phyloP scores from a whole-genome alignment of 1,284 basidiomycete species.

The Microbotryomycetes sp. region DNA sequence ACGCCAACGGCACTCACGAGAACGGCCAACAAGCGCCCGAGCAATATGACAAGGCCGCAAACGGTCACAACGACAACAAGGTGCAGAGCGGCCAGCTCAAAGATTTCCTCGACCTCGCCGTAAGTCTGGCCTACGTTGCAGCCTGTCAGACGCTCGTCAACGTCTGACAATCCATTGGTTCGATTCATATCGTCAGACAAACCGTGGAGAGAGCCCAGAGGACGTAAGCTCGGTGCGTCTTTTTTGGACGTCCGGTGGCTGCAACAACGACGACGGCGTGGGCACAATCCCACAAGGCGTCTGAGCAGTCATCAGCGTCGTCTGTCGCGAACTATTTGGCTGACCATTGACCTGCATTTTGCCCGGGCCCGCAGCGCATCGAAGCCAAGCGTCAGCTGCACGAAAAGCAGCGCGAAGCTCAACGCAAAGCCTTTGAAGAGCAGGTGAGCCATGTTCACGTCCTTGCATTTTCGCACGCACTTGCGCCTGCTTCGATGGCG shows the following conservation, averaged over 20 bases:
- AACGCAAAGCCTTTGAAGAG: slow-evolving; percentile 84
- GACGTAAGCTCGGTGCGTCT: neutral
- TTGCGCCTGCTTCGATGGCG: neutral
- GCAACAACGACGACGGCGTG: neutral
- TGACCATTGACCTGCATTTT: neutral
- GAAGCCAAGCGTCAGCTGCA: slow-evolving; percentile 85
- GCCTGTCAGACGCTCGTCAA: neutral
- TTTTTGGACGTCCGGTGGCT: neutral
- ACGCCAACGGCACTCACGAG: neutral
- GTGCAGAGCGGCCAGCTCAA: slow-evolving; percentile 51
- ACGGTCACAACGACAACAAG: neutral
- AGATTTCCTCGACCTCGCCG: slow-evolving; percentile 53
- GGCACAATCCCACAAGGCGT: neutral
- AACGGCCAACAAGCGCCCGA: too few species aligned
- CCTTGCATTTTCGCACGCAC: neutral
- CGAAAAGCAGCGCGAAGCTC: slow-evolving; percentile 70
- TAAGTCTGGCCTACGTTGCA: slow-evolving; percentile 36
- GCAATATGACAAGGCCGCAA: neutral
- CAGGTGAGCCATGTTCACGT: too few species aligned
- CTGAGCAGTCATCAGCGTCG: neutral
- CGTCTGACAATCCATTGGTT: neutral
- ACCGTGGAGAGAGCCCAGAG: neutral
- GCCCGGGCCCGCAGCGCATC: slow-evolving; percentile 67
- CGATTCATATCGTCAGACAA: neutral
- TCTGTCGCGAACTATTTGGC: neutral